Evolutionary conservation across 2,329 filamentous ascomycete genomes (phyloP).

Genomic region (Trichoderma aggressivum): DNA sequence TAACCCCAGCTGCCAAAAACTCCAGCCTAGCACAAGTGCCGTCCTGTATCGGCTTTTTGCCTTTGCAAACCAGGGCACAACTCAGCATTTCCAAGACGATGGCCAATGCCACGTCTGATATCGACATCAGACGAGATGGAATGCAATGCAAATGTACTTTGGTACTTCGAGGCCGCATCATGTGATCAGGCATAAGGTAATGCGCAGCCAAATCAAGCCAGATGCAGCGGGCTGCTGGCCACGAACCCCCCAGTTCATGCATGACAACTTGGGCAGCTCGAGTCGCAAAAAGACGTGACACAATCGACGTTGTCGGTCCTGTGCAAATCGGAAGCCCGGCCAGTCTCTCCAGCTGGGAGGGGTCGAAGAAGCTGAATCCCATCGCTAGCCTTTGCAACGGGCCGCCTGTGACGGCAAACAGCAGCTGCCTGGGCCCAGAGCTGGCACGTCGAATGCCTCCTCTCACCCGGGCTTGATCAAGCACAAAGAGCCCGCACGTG

Average conservation of each 20-base stretch:
- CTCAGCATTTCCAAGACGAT: background rate
- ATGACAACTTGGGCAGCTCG: slow-evolving; percentile 1
- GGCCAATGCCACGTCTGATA: background rate
- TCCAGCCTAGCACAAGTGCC: slow-evolving; percentile 1
- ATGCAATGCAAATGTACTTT: background rate
- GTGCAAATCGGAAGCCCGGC: background rate
- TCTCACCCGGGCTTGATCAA: background rate
- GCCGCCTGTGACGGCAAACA: slow-evolving; percentile 4
- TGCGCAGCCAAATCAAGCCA: slow-evolving; percentile 20
- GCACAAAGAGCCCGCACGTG: background rate
- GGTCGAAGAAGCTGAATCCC: background rate
- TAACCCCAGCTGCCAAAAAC: background rate
- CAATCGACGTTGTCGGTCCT: background rate
- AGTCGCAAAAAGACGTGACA: slow-evolving; percentile 13
- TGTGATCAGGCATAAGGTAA: slow-evolving; percentile 20
- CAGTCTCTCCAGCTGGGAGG: slow-evolving; percentile 15
- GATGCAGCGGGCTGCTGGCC: slow-evolving; percentile 14
- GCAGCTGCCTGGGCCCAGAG: background rate
- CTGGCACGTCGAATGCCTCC: background rate
- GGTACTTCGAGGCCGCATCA: slow-evolving; percentile 20
- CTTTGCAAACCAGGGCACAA: background rate
- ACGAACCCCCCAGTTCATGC: slow-evolving; percentile 15
- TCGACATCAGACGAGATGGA: background rate
- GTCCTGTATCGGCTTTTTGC: background rate
- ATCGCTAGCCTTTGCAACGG: background rate